Conservation (phyloP, 768 basidiomycete species). For the Tricholoma sp. region DNA sequence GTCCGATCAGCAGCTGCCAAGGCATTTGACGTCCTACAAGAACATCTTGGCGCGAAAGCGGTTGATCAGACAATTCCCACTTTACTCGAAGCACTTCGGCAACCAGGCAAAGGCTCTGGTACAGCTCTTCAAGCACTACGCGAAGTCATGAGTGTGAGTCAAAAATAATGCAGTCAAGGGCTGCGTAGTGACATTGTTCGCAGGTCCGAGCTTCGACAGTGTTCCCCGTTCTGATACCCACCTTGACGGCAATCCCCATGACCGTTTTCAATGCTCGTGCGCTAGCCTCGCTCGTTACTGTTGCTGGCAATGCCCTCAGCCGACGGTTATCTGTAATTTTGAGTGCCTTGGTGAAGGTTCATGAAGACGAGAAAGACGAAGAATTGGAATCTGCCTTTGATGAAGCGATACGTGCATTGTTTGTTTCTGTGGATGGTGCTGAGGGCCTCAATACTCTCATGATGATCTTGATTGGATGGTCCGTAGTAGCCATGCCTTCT, state of each 20-base stretch:
- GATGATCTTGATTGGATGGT: conserved; percentile 88
- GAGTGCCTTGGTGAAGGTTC: conserved; percentile 69
- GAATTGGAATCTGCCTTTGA: conserved; percentile 67
- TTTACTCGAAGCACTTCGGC: conserved; percentile 84
- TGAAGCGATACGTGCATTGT: conserved; percentile 68
- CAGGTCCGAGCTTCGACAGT: conserved; percentile 92
- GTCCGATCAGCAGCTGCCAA: conserved; percentile 88
- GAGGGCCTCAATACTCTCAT: conserved; percentile 90
- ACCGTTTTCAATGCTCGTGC: conserved; percentile 94
- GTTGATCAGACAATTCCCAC: conserved; percentile 98
- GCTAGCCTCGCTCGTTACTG: conserved; percentile 83
- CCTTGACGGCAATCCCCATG: conserved; percentile 86
- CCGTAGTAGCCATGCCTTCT: conserved; percentile 20
- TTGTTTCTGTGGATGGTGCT: conserved; percentile 74
- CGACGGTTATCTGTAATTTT: conserved; percentile 76
- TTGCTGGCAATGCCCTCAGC: conserved; percentile 88
- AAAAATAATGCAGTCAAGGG: neutral
- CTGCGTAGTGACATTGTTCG: conserved; percentile 2
- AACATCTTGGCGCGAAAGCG: conserved; percentile 82
- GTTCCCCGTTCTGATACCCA: conserved; percentile 96
- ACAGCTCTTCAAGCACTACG: conserved; percentile 90
- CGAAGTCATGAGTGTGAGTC: conserved; percentile 90
- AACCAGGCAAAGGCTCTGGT: conserved; percentile 90
- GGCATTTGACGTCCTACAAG: conserved; percentile 89
- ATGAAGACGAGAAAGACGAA: conserved; percentile 64